Conservation (phyloP, 1,139 yeast species). For the Pichia sp. region DNA sequence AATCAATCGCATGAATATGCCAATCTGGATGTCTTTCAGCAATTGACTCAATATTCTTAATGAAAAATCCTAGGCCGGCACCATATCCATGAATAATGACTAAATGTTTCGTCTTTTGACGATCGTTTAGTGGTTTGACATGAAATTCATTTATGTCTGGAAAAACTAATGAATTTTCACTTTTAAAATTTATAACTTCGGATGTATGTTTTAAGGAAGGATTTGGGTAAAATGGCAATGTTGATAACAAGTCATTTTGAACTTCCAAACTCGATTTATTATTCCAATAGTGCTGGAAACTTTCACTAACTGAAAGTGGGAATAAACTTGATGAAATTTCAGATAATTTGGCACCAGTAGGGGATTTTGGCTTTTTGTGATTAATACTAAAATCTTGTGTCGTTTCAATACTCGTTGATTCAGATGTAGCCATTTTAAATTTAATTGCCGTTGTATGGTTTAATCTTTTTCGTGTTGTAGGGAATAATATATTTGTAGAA, state of each 20-base stretch:
- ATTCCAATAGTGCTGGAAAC: constrained; percentile 42
- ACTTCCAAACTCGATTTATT: constrained; percentile 39
- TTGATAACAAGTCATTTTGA: constrained; percentile 43
- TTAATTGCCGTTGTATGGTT: not conserved
- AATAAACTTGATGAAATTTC: constrained; percentile 44
- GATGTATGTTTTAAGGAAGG: constrained; percentile 27
- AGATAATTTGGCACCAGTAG: constrained; percentile 54
- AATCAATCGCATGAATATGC: constrained; percentile 66
- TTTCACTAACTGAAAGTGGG: constrained; percentile 49
- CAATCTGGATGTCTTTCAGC: constrained; percentile 38
- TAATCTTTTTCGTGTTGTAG: not conserved
- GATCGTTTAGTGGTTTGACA: constrained; percentile 40
- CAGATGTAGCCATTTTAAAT: not conserved
- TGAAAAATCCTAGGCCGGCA: constrained; percentile 65
- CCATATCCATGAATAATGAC: constrained; percentile 74
- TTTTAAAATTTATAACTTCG: constrained; percentile 27
- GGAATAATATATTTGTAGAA: too few species aligned
- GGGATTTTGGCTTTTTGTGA: constrained; percentile 44
- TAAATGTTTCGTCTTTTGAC: constrained; percentile 40
- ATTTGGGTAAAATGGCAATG: constrained; percentile 31
- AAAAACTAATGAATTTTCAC: constrained; percentile 36
- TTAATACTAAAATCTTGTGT: not conserved
- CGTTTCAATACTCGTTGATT: not conserved
- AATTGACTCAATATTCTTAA: constrained; percentile 53
- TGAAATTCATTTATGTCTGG: constrained; percentile 59